These are phyloP conservation scores for Aciculoconidium aculeatum DNA, from an alignment of 805 yeast species.

Conservation along the genomic window DNA sequence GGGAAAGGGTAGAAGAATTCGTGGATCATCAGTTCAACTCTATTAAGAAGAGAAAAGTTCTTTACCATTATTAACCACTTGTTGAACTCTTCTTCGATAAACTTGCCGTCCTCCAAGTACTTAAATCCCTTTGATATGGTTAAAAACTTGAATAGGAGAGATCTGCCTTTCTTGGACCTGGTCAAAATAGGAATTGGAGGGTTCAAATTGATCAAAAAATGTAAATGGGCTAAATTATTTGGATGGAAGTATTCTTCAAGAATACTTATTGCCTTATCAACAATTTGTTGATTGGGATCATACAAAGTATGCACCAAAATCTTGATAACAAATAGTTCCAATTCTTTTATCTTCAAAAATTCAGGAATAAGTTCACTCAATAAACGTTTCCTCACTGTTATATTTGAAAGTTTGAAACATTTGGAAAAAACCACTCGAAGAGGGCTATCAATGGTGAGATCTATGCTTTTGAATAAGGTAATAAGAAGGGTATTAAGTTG, in stretches of 20 bases:
- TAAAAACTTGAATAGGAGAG: conserved; percentile 57
- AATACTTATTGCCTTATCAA: conserved; percentile 14
- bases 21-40: conserved; percentile 39
- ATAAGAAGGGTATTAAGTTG: conserved; percentile 46
- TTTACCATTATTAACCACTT: conserved; percentile 51
- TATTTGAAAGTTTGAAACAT: conserved; percentile 52
- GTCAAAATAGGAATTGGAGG: conserved; percentile 47
- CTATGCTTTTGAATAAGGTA: conserved; percentile 55
- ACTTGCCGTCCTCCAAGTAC: conserved; percentile 51
- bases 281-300: conserved; percentile 39
- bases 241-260: conserved; percentile 16
- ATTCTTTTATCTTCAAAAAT: conserved; percentile 29
- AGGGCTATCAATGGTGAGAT: conserved; percentile 57
- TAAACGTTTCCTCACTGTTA: conserved; percentile 48
- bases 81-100: conserved; percentile 59
- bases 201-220: conserved; percentile 42
- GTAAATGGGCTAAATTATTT: conserved; percentile 35
- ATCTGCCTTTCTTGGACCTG: conserved; percentile 23
- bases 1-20: too few species aligned
- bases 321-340: conserved; percentile 45
- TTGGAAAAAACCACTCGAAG: conserved; percentile 61
- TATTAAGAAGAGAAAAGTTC: conserved; percentile 28
- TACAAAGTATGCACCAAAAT: conserved; percentile 62
- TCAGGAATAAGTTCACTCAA: conserved; percentile 45
- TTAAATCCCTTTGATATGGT: conserved; percentile 65